These are phyloP conservation scores for Boletus reticulatus DNA, from an alignment of 768 basidiomycete species.

Conservation along the genomic window DNA sequence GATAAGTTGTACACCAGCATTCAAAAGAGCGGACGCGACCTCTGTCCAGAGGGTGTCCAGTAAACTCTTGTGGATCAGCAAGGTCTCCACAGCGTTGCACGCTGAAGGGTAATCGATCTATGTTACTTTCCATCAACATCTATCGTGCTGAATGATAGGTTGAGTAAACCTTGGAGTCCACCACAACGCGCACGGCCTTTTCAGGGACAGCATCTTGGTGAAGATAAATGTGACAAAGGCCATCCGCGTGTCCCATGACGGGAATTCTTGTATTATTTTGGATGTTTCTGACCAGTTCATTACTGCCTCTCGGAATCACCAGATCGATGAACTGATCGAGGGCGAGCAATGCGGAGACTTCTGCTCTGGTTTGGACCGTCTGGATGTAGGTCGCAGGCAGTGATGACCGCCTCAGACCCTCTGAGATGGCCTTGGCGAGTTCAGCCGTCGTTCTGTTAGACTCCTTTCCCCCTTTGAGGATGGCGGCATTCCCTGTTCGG, in stretches of 20 bases:
- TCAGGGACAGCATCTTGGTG: constrained; percentile 76
- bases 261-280: constrained; percentile 90
- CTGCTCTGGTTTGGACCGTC: constrained; percentile 85
- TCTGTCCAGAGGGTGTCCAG: constrained; percentile 76
- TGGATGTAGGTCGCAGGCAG: constrained; percentile 85
- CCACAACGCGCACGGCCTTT: constrained; percentile 78
- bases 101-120: constrained; percentile 94
- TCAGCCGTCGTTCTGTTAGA: constrained; percentile 77
- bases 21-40: constrained; percentile 71
- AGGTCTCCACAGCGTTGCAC: constrained; percentile 90
- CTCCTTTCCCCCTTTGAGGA: constrained; percentile 97
- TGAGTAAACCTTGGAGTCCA: constrained; percentile 83
- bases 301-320: constrained; percentile 95
- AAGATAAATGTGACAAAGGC: constrained; percentile 86
- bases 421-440: constrained; percentile 76
- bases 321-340: constrained; percentile 94
- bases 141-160: not conserved
- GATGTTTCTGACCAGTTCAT: constrained; percentile 82
- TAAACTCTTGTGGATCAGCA: constrained; percentile 77
- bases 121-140: constrained; percentile 1
- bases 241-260: constrained; percentile 99
- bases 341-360: constrained; percentile 82
- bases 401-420: constrained; percentile 68
- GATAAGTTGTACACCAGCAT: constrained; percentile 67
- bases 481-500: constrained; percentile 85